Evolutionary conservation across 495 filamentous ascomycete genomes (phyloP).

Genomic region (Cladorrhinum samala): DNA sequence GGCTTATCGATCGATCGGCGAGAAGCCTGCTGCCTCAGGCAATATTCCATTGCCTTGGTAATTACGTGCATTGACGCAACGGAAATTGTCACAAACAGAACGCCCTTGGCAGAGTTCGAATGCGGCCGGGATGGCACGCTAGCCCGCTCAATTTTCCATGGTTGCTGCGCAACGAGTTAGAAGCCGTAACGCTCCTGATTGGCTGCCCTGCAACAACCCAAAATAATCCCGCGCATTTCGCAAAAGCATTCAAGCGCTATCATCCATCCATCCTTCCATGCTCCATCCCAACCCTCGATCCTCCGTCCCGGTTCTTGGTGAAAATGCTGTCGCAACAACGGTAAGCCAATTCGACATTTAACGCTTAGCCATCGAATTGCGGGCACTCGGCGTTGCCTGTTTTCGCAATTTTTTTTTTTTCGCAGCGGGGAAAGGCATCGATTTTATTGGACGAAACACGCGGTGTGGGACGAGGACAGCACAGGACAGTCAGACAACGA

Average conservation of each 20-base stretch:
- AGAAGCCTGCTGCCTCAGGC: not conserved
- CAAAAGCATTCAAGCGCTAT: slow-evolving; percentile 14
- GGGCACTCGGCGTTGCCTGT: not conserved
- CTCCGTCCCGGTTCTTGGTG: slow-evolving; percentile 17
- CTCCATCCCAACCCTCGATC: slow-evolving; percentile 20
- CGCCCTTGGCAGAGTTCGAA: not conserved
- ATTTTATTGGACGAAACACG: not conserved
- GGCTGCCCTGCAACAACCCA: slow-evolving; percentile 15
- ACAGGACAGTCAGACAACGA: not conserved
- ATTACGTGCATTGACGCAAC: not conserved
- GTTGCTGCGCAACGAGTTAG: slow-evolving; percentile 24
- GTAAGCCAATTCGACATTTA: slow-evolving; percentile 1
- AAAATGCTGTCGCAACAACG: slow-evolving; percentile 7
- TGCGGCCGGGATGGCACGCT: slow-evolving; percentile 4
- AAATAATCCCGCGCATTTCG: slow-evolving; percentile 22
- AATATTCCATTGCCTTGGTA: not conserved
- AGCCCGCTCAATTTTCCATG: slow-evolving; percentile 6
- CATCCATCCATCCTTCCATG: slow-evolving; percentile 4
- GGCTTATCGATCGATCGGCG: too few relatives aligned
- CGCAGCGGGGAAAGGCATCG: not conserved
- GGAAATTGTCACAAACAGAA: not conserved
- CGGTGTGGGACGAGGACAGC: not conserved
- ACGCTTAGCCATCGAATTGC: not conserved
- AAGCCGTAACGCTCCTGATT: slow-evolving; percentile 13
- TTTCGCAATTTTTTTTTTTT: not conserved